Evolutionary conservation across 2,329 filamentous ascomycete species (phyloP).

Genomic region (Xylaria sp.): DNA sequence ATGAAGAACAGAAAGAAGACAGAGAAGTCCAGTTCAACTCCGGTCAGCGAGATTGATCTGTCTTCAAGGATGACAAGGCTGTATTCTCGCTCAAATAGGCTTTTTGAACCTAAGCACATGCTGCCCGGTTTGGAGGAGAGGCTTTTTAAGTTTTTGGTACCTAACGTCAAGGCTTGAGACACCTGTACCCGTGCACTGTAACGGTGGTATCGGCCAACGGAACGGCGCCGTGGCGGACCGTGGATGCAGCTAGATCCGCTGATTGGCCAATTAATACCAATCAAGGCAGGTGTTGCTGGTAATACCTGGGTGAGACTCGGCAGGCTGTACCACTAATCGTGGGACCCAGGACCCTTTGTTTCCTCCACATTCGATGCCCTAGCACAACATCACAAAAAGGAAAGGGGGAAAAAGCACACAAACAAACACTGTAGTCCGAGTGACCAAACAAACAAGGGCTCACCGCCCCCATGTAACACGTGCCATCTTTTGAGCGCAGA

Average conservation of each 20-base stretch:
- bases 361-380: neutral
- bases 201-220: slow-evolving; percentile 29
- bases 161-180: neutral
- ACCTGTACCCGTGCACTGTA: neutral
- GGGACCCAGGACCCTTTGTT: neutral
- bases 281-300: neutral
- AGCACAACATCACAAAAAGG: slow-evolving; percentile 4
- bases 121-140: neutral
- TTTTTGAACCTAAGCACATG: too few relatives aligned
- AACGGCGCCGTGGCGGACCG: slow-evolving; percentile 26
- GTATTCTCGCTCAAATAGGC: too few relatives aligned
- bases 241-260: slow-evolving; percentile 23
- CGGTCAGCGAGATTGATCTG: neutral
- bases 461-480: slow-evolving; percentile 22
- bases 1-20: neutral
- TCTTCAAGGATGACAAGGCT: neutral
- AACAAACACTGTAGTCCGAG: neutral
- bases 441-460: slow-evolving; percentile 8
- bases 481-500: slow-evolving; percentile 16
- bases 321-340: neutral
- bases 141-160: slow-evolving; percentile 7
- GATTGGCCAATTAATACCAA: slow-evolving; percentile 28
- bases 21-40: neutral
- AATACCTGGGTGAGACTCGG: neutral
- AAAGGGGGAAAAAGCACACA: neutral